Percentiles rank a stretch among this genome's conserved stretches.
Conservation (phyloP, 352 stramenopile species). For the Globisporangium cystogenes region DNA sequence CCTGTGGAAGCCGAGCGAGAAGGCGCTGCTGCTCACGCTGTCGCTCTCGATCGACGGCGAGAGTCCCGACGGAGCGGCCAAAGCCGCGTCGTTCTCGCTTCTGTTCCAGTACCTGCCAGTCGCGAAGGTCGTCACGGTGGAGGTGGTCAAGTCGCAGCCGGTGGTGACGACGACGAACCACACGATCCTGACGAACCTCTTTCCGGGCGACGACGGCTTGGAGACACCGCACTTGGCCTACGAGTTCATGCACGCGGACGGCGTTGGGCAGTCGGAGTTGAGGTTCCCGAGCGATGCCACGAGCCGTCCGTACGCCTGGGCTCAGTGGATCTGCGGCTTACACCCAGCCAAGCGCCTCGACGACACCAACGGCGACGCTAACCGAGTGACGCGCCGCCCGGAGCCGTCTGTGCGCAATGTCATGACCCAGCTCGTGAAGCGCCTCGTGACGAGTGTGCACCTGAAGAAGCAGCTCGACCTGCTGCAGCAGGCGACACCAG, state of each 20-base stretch:
- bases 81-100: constrained; percentile 35
- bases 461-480: constrained; percentile 42
- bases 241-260: constrained; percentile 23
- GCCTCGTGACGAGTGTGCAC: constrained; percentile 33
- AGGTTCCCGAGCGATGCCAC: constrained; percentile 31
- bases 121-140: constrained; percentile 47
- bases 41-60: constrained; percentile 39
- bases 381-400: constrained; percentile 19
- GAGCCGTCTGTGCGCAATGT: constrained; percentile 70
- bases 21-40: constrained; percentile 42
- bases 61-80: constrained; percentile 13
- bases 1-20: constrained; percentile 45
- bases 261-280: constrained; percentile 25
- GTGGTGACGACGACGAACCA: constrained; percentile 5
- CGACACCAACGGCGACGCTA: background rate
- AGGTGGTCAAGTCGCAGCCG: constrained; percentile 25
- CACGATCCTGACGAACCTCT: constrained; percentile 50
- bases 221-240: constrained; percentile 41
- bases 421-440: constrained; percentile 51
- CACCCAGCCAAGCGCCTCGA: constrained; percentile 35
- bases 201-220: constrained; percentile 52
- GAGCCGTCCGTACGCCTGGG: constrained; percentile 63
- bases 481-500: constrained; percentile 13
- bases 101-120: constrained; percentile 61
- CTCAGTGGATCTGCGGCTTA: constrained; percentile 71